Base-by-base conservation (phyloP, 2,329 filamentous ascomycete species). In the Talaromyces sp. region DNA sequence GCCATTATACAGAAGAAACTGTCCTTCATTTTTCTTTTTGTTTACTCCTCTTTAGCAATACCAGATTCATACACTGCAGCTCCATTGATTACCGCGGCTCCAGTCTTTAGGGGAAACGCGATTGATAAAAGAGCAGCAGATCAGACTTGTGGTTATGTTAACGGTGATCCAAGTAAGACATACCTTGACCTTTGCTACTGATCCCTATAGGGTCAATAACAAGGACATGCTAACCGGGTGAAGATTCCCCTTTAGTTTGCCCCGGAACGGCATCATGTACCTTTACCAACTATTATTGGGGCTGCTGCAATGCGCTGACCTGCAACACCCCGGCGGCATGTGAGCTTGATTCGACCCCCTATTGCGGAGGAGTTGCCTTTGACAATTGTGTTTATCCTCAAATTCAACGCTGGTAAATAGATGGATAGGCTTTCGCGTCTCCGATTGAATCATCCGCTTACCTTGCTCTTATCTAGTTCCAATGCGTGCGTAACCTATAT, bases 91-190 rank as follows among this genome's bases (percentile, higher is more conserved):
- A 63, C 61, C 33, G 6, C 61, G 4, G 61, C 50, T 13, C 61
- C 61, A 31, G 33, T 13, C n/a, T 47, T 43, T 27, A 31, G 58
- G 8, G 11, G 2, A 13, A 22, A 57, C 19, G 31, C 48, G 6
- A 19, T 63, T 22, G 33, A 45, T 16, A 57, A 48, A 37, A 63
- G 61, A 43, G 52, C 24, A 8, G 24, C n/a, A 52, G 39, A 47
- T 41, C 61, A 63, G 39, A 63, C 61, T 37, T 63, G 61, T 39
- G 61, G 61, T 10, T 63, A 63, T 57, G 14, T 63, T 11, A 48
- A 22, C n/a, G 61, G 61, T 24, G 37, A 63, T 14, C 61, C 61
- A 8, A 57, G 61, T 57, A 63, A 22, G 39, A 2, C 13, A 50
- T 50, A 31, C 47, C 22, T 10, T n/a, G 24, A 10, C 47, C 24